Evolutionary conservation across 495 filamentous ascomycete species (phyloP), one percentile per base, ranked within the genome.

Genomic region (Penicillium desertorum): DNA sequence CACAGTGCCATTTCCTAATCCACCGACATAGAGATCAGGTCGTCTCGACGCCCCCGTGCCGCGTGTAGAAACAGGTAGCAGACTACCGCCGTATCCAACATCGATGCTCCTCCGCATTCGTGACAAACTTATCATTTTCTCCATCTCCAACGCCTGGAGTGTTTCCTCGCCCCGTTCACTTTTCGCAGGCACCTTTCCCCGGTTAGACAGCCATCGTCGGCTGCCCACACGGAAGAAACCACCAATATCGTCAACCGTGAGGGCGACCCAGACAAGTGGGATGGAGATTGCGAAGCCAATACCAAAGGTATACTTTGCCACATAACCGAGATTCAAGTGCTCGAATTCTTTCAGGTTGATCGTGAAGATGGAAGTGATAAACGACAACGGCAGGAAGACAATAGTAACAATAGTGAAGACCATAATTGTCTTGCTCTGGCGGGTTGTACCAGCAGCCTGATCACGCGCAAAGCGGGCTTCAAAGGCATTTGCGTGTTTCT

Each of bases 341-440:
- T 65, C 53, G 39, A 83, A 89, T 50, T 87, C 81, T 12, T 64
- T 57, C 48, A 89, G 69, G 46, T 86, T 83, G 64, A 89, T 86
- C 0, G 85, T 81, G 68, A 88, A 88, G 45, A 89, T 81, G 2
- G 82, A 80, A 0, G 83, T 79, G 57, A 89, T 87, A 65, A 90
- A 90, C 5, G 79, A 82, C 51, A 88, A 66, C 0, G 86, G 86
- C 4, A 90, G 70, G 73, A 88, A 88, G 30, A 88, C 66, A 45
- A 87, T 87, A 0, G 85, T 88, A 7, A 88, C 86, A 57, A 88
- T 83, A 6, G 87, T 91, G 59, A 90, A 90, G 8, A 90, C 81
- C 79, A 91, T 85, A 56, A 89, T 84, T 5, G 85, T 88, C 60
- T 88, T 84, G n/a, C 81, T 79, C 62, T 90, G 87, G n/a, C 79